Evolutionary conservation across 441 rosid genomes (phyloP).

Genomic region (Populus hybrid): DNA sequence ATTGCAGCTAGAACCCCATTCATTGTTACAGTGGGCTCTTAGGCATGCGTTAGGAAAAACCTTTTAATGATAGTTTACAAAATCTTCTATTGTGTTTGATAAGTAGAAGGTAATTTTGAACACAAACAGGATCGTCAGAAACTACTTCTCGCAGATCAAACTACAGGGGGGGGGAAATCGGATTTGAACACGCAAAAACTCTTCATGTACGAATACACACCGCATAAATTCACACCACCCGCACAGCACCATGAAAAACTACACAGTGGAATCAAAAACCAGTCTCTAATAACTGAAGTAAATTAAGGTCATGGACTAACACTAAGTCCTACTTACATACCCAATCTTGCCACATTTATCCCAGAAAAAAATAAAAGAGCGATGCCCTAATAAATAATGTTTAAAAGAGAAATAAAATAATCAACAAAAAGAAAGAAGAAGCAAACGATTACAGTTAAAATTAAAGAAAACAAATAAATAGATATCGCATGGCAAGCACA

Average conservation of each 20-base stretch:
- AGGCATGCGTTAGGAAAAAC: no score
- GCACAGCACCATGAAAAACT: neutral
- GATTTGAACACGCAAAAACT: neutral
- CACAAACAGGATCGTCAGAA: neutral
- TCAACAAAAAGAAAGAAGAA: no score
- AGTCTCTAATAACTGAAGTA: neutral
- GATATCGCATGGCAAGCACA: slow-evolving; percentile 1
- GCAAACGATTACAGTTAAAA: neutral
- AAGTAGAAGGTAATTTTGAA: no score
- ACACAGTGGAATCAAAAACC: neutral
- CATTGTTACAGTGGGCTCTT: no score
- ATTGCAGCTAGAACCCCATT: no score
- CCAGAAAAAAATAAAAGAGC: neutral
- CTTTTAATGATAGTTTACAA: neutral
- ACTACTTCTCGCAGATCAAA: neutral
- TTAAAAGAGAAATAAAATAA: no score
- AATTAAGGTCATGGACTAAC: neutral
- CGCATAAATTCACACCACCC: neutral
- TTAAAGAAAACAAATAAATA: neutral
- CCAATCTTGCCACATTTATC: neutral
- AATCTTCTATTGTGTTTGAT: neutral
- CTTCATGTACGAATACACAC: neutral
- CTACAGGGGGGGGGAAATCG: neutral
- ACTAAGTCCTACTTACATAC: neutral
- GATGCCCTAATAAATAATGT: no score